A percentile compares a stretch with the other conserved stretches of the same genome.
phyloP scores from a whole-genome alignment of 208 protist genomes.

The Acanthamoeba lenticulata region DNA sequence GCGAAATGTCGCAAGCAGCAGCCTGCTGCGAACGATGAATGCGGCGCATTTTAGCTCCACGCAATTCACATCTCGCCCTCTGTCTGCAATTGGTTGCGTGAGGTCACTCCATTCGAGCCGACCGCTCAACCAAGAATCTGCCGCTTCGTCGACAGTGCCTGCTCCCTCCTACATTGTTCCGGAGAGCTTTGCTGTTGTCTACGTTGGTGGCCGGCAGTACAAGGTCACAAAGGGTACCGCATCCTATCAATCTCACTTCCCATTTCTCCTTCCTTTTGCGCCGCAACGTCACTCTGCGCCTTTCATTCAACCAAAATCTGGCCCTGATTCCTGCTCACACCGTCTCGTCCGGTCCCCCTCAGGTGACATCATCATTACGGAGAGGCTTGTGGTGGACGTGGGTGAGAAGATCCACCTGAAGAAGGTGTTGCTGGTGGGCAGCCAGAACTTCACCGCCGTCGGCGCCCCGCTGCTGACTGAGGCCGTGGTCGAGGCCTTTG shows the following conservation, averaged over 20 bases:
- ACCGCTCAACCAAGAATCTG: not conserved
- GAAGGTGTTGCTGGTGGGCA: conserved; percentile 42
- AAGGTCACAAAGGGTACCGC: conserved; percentile 23
- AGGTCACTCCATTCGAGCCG: not conserved
- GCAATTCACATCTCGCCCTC: not conserved
- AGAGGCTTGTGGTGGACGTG: not conserved
- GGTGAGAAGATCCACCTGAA: not conserved
- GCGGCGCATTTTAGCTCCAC: not conserved
- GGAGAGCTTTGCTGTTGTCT: conserved; percentile 38
- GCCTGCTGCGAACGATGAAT: not conserved
- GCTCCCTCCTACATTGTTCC: conserved; percentile 1
- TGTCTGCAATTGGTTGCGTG: not conserved
- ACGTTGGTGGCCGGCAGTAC: conserved; percentile 30
- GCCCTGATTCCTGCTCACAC: not conserved
- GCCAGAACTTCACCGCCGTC: conserved; percentile 39
- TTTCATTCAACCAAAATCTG: not conserved
- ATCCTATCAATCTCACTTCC: not conserved
- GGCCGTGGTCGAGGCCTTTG: conserved; percentile 23
- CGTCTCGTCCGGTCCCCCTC: not conserved
- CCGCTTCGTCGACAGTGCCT: not conserved
- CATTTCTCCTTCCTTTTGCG: no score
- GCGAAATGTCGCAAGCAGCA: not conserved
- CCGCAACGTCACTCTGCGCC: no score
- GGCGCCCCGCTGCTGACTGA: conserved; percentile 34
- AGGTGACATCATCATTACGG: not conserved